Percentiles rank a stretch among this genome's conserved stretches.
phyloP scores from a whole-genome alignment of 2,329 filamentous ascomycete genomes.

The Cladophialophora yegresii region DNA sequence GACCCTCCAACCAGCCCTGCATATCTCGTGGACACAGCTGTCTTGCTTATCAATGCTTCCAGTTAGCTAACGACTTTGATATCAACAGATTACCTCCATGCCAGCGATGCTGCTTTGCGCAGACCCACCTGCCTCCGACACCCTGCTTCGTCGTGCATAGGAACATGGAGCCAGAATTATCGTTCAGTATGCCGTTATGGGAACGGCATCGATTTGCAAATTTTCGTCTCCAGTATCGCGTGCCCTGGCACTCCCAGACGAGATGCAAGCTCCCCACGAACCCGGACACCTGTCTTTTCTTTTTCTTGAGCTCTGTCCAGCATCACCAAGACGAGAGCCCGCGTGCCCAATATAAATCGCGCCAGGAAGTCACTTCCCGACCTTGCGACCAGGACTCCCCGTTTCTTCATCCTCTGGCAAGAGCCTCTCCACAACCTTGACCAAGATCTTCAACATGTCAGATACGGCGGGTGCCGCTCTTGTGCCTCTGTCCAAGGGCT shows the following conservation, averaged over 20 bases:
- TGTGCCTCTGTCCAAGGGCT: constrained; percentile 46
- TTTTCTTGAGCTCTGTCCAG: constrained; percentile 1
- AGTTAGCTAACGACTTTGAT: constrained; percentile 18
- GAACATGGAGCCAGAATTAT: constrained; percentile 6
- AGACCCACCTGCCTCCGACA: background rate
- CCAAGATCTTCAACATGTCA: constrained; percentile 15
- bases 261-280: constrained; percentile 15
- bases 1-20: constrained; percentile 12
- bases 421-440: background rate
- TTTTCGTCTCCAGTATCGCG: constrained; percentile 13
- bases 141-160: background rate
- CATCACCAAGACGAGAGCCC: background rate
- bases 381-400: background rate
- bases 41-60: constrained; percentile 25
- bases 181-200: constrained; percentile 19
- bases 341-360: background rate
- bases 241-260: background rate
- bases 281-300: constrained; percentile 10
- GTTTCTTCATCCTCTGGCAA: background rate
- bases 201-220: constrained; percentile 5
- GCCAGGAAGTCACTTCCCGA: background rate
- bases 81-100: constrained; percentile 3
- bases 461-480: constrained; percentile 24
- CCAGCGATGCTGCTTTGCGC: background rate
- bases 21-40: constrained; percentile 10